These are phyloP conservation scores for Cercospora brassicicola DNA, from an alignment of 2,329 filamentous ascomycete species.

Conservation along the genomic window DNA sequence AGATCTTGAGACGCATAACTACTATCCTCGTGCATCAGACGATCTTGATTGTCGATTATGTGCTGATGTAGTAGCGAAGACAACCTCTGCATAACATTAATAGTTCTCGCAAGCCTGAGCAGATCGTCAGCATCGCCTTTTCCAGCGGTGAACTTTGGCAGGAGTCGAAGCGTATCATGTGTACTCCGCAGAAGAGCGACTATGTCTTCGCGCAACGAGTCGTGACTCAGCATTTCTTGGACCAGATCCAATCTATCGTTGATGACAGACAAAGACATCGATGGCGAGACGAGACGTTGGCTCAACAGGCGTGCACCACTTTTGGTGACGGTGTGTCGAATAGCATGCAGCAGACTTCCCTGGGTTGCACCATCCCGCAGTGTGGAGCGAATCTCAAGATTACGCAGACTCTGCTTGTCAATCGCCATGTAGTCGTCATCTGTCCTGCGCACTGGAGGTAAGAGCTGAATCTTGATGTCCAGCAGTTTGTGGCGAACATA, in stretches of 20 bases:
- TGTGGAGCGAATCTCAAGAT: conserved; percentile 84
- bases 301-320: conserved; percentile 82
- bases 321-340: conserved; percentile 85
- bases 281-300: conserved; percentile 82
- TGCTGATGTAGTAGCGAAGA: conserved; percentile 47
- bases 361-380: conserved; percentile 74
- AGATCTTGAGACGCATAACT: conserved; percentile 16
- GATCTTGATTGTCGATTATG: conserved; percentile 32
- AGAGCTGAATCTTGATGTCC: conserved; percentile 75
- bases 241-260: conserved; percentile 79
- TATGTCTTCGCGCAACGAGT: conserved; percentile 68
- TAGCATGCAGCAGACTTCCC: conserved; percentile 85
- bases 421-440: conserved; percentile 80
- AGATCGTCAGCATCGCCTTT: conserved; percentile 91
- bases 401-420: conserved; percentile 85
- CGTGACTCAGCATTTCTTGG: conserved; percentile 66
- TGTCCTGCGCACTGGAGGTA: conserved; percentile 74
- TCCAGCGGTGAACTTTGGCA: conserved; percentile 92
- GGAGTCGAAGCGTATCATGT: conserved; percentile 82
- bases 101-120: conserved; percentile 76
- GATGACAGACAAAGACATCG: conserved; percentile 79
- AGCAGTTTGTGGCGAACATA: conserved; percentile 80
- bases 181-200: conserved; percentile 68
- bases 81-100: conserved; percentile 70
- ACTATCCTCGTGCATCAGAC: conserved; percentile 37